A percentile compares a stretch with the other conserved stretches of the same genome.
phyloP scores from a whole-genome alignment of 75 land plant species.

The Pinus albicaulis region DNA sequence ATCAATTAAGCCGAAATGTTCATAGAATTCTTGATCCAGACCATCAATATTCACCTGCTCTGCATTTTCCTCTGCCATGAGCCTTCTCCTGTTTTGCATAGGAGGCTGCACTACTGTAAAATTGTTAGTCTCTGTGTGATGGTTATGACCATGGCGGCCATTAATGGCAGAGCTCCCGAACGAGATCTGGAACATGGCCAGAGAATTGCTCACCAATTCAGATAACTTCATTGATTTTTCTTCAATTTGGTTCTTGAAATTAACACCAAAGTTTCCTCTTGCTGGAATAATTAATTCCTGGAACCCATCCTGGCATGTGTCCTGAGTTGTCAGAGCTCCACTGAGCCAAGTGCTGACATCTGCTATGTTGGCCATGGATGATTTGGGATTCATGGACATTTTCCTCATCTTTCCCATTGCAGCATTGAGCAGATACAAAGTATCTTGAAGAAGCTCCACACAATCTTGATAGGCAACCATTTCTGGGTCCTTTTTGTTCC shows the following conservation, averaged over 20 bases:
- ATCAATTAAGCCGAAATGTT: not conserved
- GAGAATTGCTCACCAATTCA: not conserved
- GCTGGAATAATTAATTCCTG: not conserved
- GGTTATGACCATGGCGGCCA: not conserved
- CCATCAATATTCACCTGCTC: not conserved
- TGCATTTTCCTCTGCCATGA: too few relatives aligned
- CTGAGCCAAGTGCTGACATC: slow-evolving; percentile 32
- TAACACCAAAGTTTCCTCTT: not conserved
- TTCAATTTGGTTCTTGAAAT: too few relatives aligned
- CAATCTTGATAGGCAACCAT: not conserved
- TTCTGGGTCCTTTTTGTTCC: not conserved
- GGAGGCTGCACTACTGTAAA: not conserved
- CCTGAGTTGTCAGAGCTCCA: slow-evolving; percentile 30
- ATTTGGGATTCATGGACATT: not conserved
- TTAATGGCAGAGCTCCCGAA: not conserved
- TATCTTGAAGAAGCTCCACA: slow-evolving; percentile 2
- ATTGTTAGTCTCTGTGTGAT: not conserved
- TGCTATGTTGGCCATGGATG: not conserved
- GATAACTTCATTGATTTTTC: not conserved
- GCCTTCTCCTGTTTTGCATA: not conserved
- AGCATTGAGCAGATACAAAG: not conserved
- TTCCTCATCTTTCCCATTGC: not conserved
- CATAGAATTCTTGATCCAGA: not conserved
- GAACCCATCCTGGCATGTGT: slow-evolving; percentile 26
- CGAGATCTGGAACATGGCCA: not conserved